A percentile compares a stretch with the other conserved stretches of the same genome.
Evolutionary conservation across 352 stramenopile genomes (phyloP).

Genomic region (Plasmopara viticola): DNA sequence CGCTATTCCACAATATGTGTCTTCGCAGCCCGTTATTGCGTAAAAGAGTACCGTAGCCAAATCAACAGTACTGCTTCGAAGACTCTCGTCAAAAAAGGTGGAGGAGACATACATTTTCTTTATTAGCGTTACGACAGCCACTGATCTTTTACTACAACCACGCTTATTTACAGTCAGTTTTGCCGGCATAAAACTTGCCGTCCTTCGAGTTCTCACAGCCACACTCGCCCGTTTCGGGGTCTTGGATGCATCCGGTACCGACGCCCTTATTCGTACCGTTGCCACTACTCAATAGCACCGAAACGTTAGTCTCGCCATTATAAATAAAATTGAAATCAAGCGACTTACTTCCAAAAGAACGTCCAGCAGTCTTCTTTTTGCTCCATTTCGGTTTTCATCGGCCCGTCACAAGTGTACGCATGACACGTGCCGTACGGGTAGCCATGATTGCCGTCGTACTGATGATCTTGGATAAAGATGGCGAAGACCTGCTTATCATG

Average conservation of each 20-base stretch:
- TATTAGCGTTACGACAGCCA: too few relatives aligned
- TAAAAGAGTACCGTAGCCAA: too few relatives aligned
- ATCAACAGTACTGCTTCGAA: too few relatives aligned
- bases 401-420: slow-evolving; percentile 23
- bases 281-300: slow-evolving; percentile 13
- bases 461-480: slow-evolving; percentile 24
- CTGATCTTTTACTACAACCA: too few relatives aligned
- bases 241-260: slow-evolving; percentile 28
- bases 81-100: too few relatives aligned
- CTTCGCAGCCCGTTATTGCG: too few relatives aligned
- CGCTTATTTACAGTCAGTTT: slow-evolving; percentile 21
- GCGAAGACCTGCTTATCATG: slow-evolving; percentile 26
- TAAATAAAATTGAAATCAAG: not conserved
- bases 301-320: slow-evolving; percentile 3
- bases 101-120: too few relatives aligned
- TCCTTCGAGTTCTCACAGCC: slow-evolving; percentile 28
- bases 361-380: slow-evolving; percentile 25
- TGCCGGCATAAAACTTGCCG: slow-evolving; percentile 23
- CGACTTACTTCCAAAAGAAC: slow-evolving; percentile 33
- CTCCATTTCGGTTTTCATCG: slow-evolving; percentile 10
- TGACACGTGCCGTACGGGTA: slow-evolving; percentile 25
- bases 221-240: slow-evolving; percentile 18
- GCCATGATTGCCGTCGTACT: slow-evolving; percentile 30
- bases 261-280: slow-evolving; percentile 10
- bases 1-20: too few relatives aligned